These are phyloP conservation scores for Prototheca wickerhamii DNA, from an alignment of 163 green algal species.

Conservation along the genomic window DNA sequence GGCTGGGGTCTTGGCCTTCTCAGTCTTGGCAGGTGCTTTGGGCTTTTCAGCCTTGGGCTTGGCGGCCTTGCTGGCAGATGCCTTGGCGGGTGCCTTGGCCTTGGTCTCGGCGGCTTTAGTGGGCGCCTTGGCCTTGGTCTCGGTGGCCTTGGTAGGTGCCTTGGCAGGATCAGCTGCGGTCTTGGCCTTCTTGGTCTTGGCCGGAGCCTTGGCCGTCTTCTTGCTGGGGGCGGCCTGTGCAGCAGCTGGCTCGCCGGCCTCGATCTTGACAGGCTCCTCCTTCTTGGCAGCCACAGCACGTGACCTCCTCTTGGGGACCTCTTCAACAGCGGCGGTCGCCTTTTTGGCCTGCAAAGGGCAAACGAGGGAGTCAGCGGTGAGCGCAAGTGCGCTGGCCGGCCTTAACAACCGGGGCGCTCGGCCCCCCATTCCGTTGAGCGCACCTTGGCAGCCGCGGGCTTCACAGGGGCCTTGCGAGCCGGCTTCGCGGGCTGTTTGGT, in stretches of 20 bases:
- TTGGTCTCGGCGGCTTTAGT: background rate
- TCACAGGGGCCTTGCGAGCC: background rate
- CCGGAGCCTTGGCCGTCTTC: conserved; percentile 11
- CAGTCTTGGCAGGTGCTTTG: background rate
- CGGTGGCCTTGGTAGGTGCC: conserved; percentile 6
- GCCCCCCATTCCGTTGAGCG: background rate
- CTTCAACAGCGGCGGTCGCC: no score
- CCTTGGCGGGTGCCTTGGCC: conserved; percentile 7
- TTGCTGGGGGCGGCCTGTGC: conserved; percentile 1
- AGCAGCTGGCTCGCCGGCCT: background rate
- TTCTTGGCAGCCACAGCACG: conserved; percentile 5
- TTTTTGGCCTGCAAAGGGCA: background rate
- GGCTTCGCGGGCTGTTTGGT: background rate
- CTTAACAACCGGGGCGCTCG: background rate
- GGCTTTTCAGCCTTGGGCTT: background rate
- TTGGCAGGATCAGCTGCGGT: conserved; percentile 1
- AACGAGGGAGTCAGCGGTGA: background rate
- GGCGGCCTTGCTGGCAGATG: conserved; percentile 3
- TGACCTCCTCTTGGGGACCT: background rate
- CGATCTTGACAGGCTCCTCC: conserved; percentile 2
- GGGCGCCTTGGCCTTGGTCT: background rate
- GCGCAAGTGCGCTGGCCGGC: background rate
- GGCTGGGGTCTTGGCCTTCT: background rate
- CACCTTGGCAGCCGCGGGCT: background rate
- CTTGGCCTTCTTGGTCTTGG: conserved; percentile 3